Base-by-base conservation (phyloP, 352 stramenopile species). In the Nothophytophthora sp. region DNA sequence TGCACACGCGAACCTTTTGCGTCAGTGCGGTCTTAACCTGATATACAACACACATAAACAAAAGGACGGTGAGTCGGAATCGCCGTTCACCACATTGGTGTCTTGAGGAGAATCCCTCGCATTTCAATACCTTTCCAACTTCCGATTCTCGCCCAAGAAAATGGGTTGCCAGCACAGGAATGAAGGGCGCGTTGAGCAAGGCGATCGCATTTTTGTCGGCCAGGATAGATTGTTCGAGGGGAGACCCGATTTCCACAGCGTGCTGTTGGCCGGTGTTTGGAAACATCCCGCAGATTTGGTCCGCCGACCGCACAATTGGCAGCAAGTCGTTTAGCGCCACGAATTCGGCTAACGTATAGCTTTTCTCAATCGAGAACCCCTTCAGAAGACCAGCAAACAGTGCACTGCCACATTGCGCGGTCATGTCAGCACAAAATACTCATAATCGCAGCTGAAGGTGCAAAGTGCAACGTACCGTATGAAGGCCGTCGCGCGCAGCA, bases 131-230 rank as follows among this genome's bases (percentile, higher is more conserved):
- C 72, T 88, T 59, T 43, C 33, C 60, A n/a, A 88, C 69, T 28
- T 66, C 51, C 8, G 48, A 28, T 35, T 90, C 77, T 49, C 76
- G 52, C 16, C 72, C 65, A 34, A 86, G 62, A 58, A 86, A 85
- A 45, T 73, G 63, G 2, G 75, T 55, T 43, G 80, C 61, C 11
- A 86, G 49, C n/a, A 79, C 63, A 15, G 76, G 80, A 30, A 88
- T 84, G 35, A 85, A 73, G 29, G 66, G 52, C 8, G 64, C 63
- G 39, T 73, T 80, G 5, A 90, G 41, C 22, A 62, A 57, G 12
- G 55, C 43, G 5, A 78, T 54, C 20, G 55, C 59, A 34, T 63
- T 55, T 23, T 46, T 67, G 13, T 63, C 46, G 22, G 47, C 45
- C 16, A 20, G 20, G 22, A 45, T 38, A 8, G 36, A 13, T 34